Evolutionary conservation across 371 early-diverging fungal species (phyloP), one percentile per base, ranked within the genome.

Genomic region (Conidiobolus incongruus): DNA sequence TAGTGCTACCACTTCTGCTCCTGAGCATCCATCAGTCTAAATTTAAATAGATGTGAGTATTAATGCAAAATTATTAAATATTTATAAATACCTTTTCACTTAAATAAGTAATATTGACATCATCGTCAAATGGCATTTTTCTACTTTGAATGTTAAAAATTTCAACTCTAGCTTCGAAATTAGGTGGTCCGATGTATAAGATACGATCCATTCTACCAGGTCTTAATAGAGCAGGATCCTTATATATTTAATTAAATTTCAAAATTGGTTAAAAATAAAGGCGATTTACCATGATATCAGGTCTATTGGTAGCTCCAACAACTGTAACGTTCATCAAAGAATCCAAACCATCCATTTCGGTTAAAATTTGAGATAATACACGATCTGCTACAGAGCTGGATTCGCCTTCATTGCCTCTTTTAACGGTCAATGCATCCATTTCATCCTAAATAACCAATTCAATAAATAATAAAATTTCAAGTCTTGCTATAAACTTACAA

Each of bases 301-400:
- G 99, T 34, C 99, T 79, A 59, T 99, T 99, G 0, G 99, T 99
- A 13, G 99, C 99, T 0, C 92, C 97, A 1, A 96, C 86, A 1
- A 96, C 80, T 0, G 85, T 90, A 2, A 96, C 95, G 56, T 87
- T 81, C 2, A 81, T 75, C n/a, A 91, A 59, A 0, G 84, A 72
- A 38, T 93, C 92, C 39, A 96, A 79, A 5, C 99, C 99, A 54
- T 98, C 99, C 51, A 98, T 58, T 53, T 97, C 97, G 40, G 70
- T 81, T 24, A 98, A 59, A 19, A 98, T 60, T 48, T 92, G 93
- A 0, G 91, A 81, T 23, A 96, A 61, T 0, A 94, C 97, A 2
- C 97, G 70, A 50, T 94, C 94, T 1, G 76, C 75, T 0, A 91
- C 93, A 1, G 89, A 86, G 1, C 72, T 61, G 0, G 78, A 69